Evolutionary conservation across 768 basidiomycete genomes (phyloP).

Genomic region (Lentinula raphanica): DNA sequence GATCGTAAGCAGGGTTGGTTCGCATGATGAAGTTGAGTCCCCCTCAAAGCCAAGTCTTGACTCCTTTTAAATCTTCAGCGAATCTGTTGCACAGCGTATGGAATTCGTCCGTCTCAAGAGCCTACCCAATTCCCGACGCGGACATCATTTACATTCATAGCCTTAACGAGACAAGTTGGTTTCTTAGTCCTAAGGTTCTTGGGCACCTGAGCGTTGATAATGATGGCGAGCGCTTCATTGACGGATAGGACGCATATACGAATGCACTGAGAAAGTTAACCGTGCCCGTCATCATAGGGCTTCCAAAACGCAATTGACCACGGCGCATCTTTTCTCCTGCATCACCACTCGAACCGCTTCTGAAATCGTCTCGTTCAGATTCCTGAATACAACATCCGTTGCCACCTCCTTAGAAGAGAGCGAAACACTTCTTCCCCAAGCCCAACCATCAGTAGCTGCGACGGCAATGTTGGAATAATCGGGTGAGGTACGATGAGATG

Average conservation of each 20-base stretch:
- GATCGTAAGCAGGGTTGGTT: conserved; percentile 16
- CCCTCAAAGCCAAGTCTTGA: neutral
- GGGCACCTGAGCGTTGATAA: neutral
- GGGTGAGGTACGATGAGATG: conserved; percentile 26
- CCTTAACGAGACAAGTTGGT: neutral
- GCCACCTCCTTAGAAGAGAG: neutral
- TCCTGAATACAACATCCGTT: conserved; percentile 12
- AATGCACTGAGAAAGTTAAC: neutral
- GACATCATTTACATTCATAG: neutral
- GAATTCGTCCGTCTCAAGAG: neutral
- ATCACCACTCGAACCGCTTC: conserved; percentile 55
- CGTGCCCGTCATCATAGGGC: conserved; percentile 23
- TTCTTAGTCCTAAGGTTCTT: neutral
- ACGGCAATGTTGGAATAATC: conserved; percentile 60
- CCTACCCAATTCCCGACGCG: neutral
- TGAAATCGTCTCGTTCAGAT: conserved; percentile 25
- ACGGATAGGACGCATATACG: neutral
- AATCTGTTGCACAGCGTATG: neutral
- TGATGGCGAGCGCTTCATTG: neutral
- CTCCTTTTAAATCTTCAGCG: neutral
- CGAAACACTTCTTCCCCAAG: conserved; percentile 41
- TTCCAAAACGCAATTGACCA: conserved; percentile 57
- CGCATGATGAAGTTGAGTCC: neutral
- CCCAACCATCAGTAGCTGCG: conserved; percentile 68
- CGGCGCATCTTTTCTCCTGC: conserved; percentile 56